Evolutionary conservation across 345 rosid genomes (phyloP), one percentile per base, ranked within the genome.

Genomic region (Heritiera fomes): DNA sequence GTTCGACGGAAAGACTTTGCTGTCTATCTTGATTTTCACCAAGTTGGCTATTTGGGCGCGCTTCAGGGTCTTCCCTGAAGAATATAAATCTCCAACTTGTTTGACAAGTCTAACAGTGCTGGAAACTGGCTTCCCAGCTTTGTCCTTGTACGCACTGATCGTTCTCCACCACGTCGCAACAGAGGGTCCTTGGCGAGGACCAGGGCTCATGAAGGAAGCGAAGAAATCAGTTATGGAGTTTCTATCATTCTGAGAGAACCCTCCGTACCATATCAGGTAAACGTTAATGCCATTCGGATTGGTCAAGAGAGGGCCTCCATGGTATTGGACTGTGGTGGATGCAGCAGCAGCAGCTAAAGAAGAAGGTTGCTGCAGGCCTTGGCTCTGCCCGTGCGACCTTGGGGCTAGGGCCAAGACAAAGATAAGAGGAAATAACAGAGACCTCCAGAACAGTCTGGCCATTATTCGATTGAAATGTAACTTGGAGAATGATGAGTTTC

Each of bases 251-350:
- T 5, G 6, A 56, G 77, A 81, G 77, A 81, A 71, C 8, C 43
- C 72, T 43, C 80, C 83, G 58, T 81, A 81, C 83, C 83, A 77
- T 41, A 77, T 53, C 17, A 81, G 47, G 23, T 81, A 64, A 71
- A 81, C 47, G 41, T 77, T 56, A 20, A 81, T 72, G 53, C 73
- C 77, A 13, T 32, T 81, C 8, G 71, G 63, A 12, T 13, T 49
- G 55, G 66, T 81, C 61, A 81, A 71, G 34, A 81, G 77, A 70
- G 73, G 80, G 64, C 80, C 80, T 38, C 83, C 77, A 63, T 81
- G 83, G 80, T 81, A 81, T 17, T 34, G 60, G 28, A 81, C 9
- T 7, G 72, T 7, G 45, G 49, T 17, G 67, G 77, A 76, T 41
- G 38, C 23, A 17, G 38, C 23, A 49, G 59, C 23, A 49, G 59